A percentile compares a stretch with the other conserved stretches of the same genome.
Conservation (phyloP, 495 filamentous ascomycete species). For the Talaromyces adpressus region DNA sequence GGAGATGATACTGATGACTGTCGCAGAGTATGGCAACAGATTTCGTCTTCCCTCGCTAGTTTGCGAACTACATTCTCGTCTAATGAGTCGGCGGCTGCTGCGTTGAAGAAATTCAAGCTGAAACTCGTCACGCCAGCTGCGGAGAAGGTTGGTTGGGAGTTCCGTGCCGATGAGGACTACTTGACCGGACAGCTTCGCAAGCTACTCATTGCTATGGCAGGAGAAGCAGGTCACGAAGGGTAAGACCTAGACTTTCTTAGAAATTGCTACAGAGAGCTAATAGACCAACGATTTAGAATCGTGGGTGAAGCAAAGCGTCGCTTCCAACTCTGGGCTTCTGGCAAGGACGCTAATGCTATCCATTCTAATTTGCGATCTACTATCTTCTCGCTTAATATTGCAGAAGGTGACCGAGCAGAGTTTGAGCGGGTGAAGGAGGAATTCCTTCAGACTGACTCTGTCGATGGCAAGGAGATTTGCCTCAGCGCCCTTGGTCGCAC, state of each 20-base stretch:
- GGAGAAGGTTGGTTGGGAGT: slow-evolving; percentile 81
- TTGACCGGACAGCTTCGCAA: slow-evolving; percentile 74
- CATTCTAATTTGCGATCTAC: slow-evolving; percentile 73
- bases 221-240: slow-evolving; percentile 64
- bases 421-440: slow-evolving; percentile 75
- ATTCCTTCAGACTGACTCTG: slow-evolving; percentile 69
- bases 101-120: slow-evolving; percentile 67
- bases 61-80: slow-evolving; percentile 58
- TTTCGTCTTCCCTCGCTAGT: slow-evolving; percentile 61
- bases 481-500: slow-evolving; percentile 70
- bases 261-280: neutral
- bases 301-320: slow-evolving; percentile 62
- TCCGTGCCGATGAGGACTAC: slow-evolving; percentile 67
- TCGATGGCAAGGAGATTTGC: slow-evolving; percentile 85
- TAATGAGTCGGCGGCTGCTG: slow-evolving; percentile 48
- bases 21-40: slow-evolving; percentile 70
- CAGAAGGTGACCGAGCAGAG: slow-evolving; percentile 54
- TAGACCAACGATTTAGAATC: slow-evolving; percentile 39
- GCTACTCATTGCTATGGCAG: slow-evolving; percentile 67
- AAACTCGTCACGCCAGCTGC: slow-evolving; percentile 63
- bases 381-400: slow-evolving; percentile 73
- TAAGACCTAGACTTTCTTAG: slow-evolving; percentile 25
- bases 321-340: slow-evolving; percentile 66
- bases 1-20: neutral
- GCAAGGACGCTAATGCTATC: slow-evolving; percentile 58